A percentile compares a stretch with the other conserved stretches of the same genome.
These are phyloP conservation scores for Lichtheimia corymbifera DNA, from an alignment of 371 early-diverging fungal species.

Conservation along the genomic window DNA sequence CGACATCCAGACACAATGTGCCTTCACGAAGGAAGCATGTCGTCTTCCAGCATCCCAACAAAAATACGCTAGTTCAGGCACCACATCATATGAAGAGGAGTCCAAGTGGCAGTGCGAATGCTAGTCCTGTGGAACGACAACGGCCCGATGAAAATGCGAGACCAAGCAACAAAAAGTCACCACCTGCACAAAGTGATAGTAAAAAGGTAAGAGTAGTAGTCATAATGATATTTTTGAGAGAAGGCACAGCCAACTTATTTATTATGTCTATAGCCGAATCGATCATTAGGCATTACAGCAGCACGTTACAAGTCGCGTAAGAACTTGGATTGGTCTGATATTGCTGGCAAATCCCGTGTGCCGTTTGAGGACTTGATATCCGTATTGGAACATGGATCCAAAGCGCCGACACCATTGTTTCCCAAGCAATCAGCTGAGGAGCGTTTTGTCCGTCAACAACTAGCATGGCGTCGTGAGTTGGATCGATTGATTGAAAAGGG, in stretches of 20 bases:
- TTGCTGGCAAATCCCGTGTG: conserved; percentile 50
- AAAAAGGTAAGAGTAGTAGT: too few relatives aligned
- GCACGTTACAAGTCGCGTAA: conserved; percentile 45
- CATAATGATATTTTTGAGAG: too few relatives aligned
- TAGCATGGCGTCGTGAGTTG: conserved; percentile 77
- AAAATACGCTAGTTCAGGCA: conserved; percentile 8
- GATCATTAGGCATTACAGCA: conserved; percentile 49
- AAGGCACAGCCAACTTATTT: too few relatives aligned
- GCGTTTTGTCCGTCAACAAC: conserved; percentile 76
- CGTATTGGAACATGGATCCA: conserved; percentile 66
- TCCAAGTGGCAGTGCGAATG: neutral
- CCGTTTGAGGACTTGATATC: conserved; percentile 64
- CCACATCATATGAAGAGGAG: conserved; percentile 7
- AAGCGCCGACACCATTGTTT: conserved; percentile 70
- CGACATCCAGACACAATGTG: conserved; percentile 21
- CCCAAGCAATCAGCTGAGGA: conserved; percentile 79
- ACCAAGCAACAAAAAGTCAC: too few relatives aligned
- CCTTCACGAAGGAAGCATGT: conserved; percentile 20
- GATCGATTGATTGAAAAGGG: conserved; percentile 70
- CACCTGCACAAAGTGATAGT: too few relatives aligned
- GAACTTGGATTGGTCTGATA: conserved; percentile 45
- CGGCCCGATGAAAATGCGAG: too few relatives aligned
- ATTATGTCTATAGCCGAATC: conserved; percentile 18
- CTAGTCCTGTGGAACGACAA: too few relatives aligned
- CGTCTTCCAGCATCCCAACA: conserved; percentile 4